Evolutionary conservation across 2,329 filamentous ascomycete species (phyloP), one percentile per base, ranked within the genome.

Genomic region (Aspergillus sp.): DNA sequence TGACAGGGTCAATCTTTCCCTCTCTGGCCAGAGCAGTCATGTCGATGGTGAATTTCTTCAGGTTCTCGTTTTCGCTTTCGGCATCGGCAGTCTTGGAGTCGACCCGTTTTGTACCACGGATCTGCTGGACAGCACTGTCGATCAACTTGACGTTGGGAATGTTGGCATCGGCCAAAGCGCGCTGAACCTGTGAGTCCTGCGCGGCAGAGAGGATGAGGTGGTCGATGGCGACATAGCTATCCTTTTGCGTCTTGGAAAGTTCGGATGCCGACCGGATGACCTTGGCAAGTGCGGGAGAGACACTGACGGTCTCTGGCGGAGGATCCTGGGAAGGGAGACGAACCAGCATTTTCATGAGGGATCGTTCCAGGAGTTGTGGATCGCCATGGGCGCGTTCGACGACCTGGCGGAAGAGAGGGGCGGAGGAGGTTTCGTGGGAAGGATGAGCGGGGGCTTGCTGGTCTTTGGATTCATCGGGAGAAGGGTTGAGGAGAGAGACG

Each of bases 11-110:
- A 60, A 98, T 93, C 80, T 98, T 98, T 75, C 96, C 96, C 80
- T 99, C 95, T 75, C 93, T 86, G 62, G 95, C 95, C 88, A 97
- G 89, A 53, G 91, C 85, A 10, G 95, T 99, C 92, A 99, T 96
- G 78, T 99, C 95, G 71, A 98, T 95, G 59, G 95, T 98, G 79
- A 97, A 99, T 73, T 98, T 99, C 81, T 93, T 91, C 62, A 99
- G 82, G 74, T 97, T 97, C 79, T 99, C 95, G 71, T 93, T 91
- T 71, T 97, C 94, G 71, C 90, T 84, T 78, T 98, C 95, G 0
- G 80, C 88, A 78, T 99, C 95, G 58, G 95, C 95, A 4, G 91
- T 97, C 82, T 96, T 97, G 62, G 92, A 96, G 78, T 99, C 95
- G 45, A 99, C 93, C 65, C 94, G 86, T 80, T 89, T 92, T 45